Conservation (phyloP, 1,284 basidiomycete genomes). For the Rhodotorula sp. region DNA sequence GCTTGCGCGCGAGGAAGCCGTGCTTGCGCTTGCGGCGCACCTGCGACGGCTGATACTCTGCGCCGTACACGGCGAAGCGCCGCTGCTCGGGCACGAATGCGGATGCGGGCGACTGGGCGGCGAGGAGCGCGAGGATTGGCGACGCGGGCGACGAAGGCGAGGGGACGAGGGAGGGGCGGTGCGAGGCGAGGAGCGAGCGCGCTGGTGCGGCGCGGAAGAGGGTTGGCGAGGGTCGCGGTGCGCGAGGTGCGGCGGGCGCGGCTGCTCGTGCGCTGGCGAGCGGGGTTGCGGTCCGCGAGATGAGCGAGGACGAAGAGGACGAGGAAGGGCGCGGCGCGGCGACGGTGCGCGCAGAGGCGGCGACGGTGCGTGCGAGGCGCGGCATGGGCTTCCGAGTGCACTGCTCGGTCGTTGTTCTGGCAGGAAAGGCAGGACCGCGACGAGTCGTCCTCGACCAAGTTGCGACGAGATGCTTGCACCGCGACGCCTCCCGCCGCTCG, state of each 20-base stretch:
- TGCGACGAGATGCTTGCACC: no score
- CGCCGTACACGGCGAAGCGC: conserved; percentile 56
- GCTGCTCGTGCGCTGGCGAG: background rate
- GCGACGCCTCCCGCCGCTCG: no score
- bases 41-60: conserved; percentile 85
- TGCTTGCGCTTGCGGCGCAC: conserved; percentile 83
- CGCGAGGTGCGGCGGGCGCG: background rate
- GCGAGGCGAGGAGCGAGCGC: background rate
- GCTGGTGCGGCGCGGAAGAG: conserved; percentile 14
- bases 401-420: no score
- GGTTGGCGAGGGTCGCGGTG: background rate
- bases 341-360: background rate
- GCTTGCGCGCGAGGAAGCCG: conserved; percentile 74
- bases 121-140: conserved; percentile 16
- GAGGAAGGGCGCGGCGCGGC: background rate
- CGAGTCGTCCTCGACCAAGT: no score
- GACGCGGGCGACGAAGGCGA: conserved; percentile 3
- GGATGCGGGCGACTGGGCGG: background rate
- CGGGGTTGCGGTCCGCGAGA: background rate
- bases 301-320: background rate
- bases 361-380: conserved; percentile 14
- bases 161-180: conserved; percentile 16
- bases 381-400: background rate
- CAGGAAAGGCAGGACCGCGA: no score
- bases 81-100: background rate